These are phyloP conservation scores for Lachancea waltii DNA, from an alignment of 805 yeast species.

Conservation along the genomic window DNA sequence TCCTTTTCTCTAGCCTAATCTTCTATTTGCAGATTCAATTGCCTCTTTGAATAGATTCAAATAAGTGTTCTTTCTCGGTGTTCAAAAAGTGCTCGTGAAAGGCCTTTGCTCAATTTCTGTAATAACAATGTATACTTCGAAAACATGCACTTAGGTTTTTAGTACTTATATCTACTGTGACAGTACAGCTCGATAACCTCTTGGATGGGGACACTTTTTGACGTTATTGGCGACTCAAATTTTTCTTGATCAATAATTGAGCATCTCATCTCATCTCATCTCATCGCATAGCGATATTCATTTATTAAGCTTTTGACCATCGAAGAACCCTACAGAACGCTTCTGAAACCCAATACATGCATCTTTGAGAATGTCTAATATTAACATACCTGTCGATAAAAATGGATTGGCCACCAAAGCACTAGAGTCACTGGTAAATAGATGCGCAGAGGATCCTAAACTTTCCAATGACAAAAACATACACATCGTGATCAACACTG, in stretches of 20 bases:
- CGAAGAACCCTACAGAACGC: too few species aligned
- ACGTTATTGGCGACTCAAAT: background rate
- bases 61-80: slow-evolving; percentile 1
- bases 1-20: slow-evolving; percentile 4
- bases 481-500: slow-evolving; percentile 43
- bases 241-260: background rate
- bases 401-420: slow-evolving; percentile 18
- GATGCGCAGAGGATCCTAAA: slow-evolving; percentile 29
- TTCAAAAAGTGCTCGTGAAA: slow-evolving; percentile 5
- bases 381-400: too few species aligned
- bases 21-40: slow-evolving; percentile 1
- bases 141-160: slow-evolving; percentile 8
- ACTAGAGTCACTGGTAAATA: slow-evolving; percentile 20
- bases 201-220: background rate
- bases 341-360: too few species aligned
- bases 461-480: slow-evolving; percentile 24
- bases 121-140: slow-evolving; percentile 8
- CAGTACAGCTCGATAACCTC: too few species aligned
- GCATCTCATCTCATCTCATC: slow-evolving; percentile 4
- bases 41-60: slow-evolving; percentile 1
- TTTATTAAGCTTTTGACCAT: background rate
- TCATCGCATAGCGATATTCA: slow-evolving; percentile 1
- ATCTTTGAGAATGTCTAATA: too few species aligned
- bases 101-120: slow-evolving; percentile 3
- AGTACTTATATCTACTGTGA: too few species aligned